phyloP scores from a whole-genome alignment of 2,329 filamentous ascomycete genomes.

The Pestalotiopsis sp. region DNA sequence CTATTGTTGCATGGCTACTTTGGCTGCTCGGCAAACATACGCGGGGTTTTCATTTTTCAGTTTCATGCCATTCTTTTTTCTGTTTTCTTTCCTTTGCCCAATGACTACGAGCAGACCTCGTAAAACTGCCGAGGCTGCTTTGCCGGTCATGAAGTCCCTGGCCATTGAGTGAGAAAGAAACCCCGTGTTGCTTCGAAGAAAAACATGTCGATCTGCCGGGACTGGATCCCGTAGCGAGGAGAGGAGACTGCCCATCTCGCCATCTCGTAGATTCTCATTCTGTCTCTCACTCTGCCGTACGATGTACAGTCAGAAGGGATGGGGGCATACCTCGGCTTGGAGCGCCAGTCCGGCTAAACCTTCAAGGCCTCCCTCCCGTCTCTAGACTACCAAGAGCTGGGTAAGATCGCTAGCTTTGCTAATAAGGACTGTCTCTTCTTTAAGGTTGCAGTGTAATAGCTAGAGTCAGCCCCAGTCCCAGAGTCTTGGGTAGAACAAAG shows the following conservation, averaged over 20 bases:
- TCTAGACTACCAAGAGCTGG: background rate
- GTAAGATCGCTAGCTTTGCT: background rate
- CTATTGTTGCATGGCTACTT: background rate
- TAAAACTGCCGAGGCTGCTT: background rate
- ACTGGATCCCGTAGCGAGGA: background rate
- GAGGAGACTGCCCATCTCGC: background rate
- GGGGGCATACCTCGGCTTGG: background rate
- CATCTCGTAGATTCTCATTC: background rate
- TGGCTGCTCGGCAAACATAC: background rate
- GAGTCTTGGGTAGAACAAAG: background rate
- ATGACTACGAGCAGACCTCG: background rate
- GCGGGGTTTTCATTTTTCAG: background rate
- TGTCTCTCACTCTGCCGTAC: too few species aligned
- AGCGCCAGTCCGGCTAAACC: background rate
- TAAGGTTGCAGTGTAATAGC: background rate
- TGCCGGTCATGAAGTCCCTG: background rate
- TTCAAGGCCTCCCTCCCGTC: background rate
- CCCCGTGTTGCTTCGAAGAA: background rate
- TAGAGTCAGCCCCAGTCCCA: background rate
- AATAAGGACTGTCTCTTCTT: background rate
- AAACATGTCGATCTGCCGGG: background rate
- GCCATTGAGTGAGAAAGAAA: background rate
- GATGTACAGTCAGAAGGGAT: too few species aligned
- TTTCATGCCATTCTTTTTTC: background rate
- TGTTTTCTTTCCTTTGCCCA: background rate